These are phyloP conservation scores for Flaveria linearis DNA, from an alignment of 129 eudicot species.

Conservation along the genomic window DNA sequence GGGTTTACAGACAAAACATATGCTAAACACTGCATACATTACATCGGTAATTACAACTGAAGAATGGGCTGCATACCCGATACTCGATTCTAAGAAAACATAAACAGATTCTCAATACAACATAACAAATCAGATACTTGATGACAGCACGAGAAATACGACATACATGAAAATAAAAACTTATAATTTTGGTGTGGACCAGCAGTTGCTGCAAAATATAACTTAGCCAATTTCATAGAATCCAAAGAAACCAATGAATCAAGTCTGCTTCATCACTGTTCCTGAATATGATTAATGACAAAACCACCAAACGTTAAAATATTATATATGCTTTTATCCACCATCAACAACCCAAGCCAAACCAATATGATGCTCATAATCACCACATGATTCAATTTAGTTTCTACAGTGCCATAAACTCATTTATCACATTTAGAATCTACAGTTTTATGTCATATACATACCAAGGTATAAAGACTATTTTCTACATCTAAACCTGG, in stretches of 20 bases:
- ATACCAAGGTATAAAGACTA: not conserved
- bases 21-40: conserved; percentile 15
- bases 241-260: conserved; percentile 52
- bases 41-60: conserved; percentile 34
- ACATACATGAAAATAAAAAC: conserved; percentile 24
- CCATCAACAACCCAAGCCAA: conserved; percentile 10
- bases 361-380: not conserved
- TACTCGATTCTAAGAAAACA: conserved; percentile 28
- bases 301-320: conserved; percentile 49
- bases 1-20: conserved; percentile 7
- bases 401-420: not conserved
- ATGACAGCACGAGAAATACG: conserved; percentile 23
- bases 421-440: not conserved
- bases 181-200: conserved; percentile 27
- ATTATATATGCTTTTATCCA: conserved; percentile 22
- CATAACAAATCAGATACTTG: conserved; percentile 25
- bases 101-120: conserved; percentile 11
- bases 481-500: conserved; percentile 32
- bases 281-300: conserved; percentile 50
- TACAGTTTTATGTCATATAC: not conserved
- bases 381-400: conserved; percentile 6
- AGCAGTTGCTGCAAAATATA: conserved; percentile 32
- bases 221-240: conserved; percentile 57
- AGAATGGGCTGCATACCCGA: conserved; percentile 22
- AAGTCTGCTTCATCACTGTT: conserved; percentile 61